Evolutionary conservation across 2,329 filamentous ascomycete species (phyloP), one percentile per base, ranked within the genome.

Genomic region (Pseudonectria foliicola): DNA sequence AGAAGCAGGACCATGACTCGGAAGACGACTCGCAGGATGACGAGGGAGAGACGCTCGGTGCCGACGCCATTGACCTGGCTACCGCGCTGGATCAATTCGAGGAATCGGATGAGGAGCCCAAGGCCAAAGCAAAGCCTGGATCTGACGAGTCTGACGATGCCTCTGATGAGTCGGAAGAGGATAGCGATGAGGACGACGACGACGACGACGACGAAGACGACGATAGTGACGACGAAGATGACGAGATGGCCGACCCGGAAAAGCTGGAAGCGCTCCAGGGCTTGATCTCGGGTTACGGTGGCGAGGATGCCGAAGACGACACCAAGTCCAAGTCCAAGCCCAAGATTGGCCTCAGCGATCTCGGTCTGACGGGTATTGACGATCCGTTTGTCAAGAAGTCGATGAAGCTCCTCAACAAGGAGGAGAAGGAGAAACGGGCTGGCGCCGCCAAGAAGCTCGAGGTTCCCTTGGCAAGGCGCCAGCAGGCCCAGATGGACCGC

Each of bases 401-500:
- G 0, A 68, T 92, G 32, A 92, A 90, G 60, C 72, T 85, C 43
- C 72, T 89, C 53, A 73, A 69, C 43, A 80, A 77, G 52, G 76
- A 81, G 45, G 67, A 74, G 30, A 77, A 76, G 46, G 62, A 62
- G 40, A 60, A 53, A 23, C 57, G 62, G 1, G 59, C 63, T 0
- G 64, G 71, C 52, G 56, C 61, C 31, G 55, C 67, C 60, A 66
- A 77, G 66, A 93, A 87, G 60, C 72, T 96, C 4, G 80, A 83
- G 21, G 84, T 89, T 3, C 89, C 90, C 11, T 70, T 95, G 5
- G 78, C 86, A 2, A 88, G 85, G 56, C 76, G 89, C 41, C 84
- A 94, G 50, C 90, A 96, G 59, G 88, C 89, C 55, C 79, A 80
- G 32, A 63, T 95, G 12, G 82, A 94, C 52, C 85, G 92, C 33